These are phyloP conservation scores for Ilyonectria mors-panacis DNA, from an alignment of 2,329 filamentous ascomycete genomes.

Conservation along the genomic window DNA sequence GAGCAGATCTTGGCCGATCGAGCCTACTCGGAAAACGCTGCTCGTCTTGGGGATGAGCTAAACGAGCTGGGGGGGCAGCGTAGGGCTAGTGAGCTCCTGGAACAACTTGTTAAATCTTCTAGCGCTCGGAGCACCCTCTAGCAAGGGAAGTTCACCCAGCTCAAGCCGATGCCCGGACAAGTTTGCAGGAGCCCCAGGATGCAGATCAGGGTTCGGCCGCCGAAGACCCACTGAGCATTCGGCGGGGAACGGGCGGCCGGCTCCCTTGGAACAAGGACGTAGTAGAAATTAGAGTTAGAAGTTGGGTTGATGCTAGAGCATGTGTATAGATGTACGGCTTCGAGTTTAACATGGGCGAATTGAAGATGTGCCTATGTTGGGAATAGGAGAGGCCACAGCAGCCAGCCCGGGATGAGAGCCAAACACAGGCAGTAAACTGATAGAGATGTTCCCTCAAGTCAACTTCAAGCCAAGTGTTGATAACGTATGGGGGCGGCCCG, in stretches of 20 bases:
- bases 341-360: background rate
- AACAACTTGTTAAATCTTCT: constrained; percentile 41
- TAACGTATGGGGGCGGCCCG: too few relatives aligned
- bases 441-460: too few relatives aligned
- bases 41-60: constrained; percentile 46
- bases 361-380: background rate
- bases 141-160: background rate
- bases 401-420: too few relatives aligned
- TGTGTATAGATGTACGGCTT: background rate
- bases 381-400: too few relatives aligned
- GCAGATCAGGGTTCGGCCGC: constrained; percentile 18
- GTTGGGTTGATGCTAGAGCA: too few relatives aligned
- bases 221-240: background rate
- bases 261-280: background rate
- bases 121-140: background rate
- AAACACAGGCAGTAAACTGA: too few relatives aligned
- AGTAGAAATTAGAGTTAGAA: background rate
- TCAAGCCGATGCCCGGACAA: too few relatives aligned
- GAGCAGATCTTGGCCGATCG: constrained; percentile 44
- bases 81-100: constrained; percentile 47
- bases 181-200: constrained; percentile 3
- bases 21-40: constrained; percentile 43
- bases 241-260: too few relatives aligned
- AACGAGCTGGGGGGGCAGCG: constrained; percentile 47
- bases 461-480: too few relatives aligned